These are phyloP conservation scores for Murraya koenigii DNA, from an alignment of 345 rosid genomes.

Conservation along the genomic window DNA sequence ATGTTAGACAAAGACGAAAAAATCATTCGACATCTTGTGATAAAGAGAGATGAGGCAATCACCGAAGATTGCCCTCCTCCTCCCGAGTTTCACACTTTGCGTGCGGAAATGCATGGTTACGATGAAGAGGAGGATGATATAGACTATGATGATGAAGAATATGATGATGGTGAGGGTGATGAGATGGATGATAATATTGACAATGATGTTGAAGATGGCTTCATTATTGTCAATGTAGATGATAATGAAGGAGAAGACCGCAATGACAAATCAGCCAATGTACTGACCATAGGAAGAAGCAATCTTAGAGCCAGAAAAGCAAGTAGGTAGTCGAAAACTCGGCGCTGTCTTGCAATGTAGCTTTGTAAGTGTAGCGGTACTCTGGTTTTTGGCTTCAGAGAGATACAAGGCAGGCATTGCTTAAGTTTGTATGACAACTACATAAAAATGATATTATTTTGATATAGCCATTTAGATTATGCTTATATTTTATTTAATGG, in stretches of 20 bases:
- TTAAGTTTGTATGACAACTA: neutral
- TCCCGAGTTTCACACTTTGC: constrained; percentile 66
- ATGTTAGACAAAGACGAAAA: constrained; percentile 81
- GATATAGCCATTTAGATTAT: neutral
- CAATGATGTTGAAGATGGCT: constrained; percentile 16
- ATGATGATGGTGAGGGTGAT: constrained; percentile 32
- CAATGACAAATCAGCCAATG: constrained; percentile 9
- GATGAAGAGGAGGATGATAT: constrained; percentile 52
- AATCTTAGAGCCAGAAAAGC: constrained; percentile 18
- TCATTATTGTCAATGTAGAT: constrained; percentile 10
- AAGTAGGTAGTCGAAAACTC: constrained; percentile 8
- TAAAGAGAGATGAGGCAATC: constrained; percentile 75
- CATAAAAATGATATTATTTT: neutral
- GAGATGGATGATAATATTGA: constrained; percentile 31
- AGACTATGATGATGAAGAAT: constrained; percentile 29
- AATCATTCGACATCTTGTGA: constrained; percentile 86
- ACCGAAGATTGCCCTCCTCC: constrained; percentile 85
- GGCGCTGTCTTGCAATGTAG: neutral
- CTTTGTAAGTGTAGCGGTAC: neutral
- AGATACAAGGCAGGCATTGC: neutral
- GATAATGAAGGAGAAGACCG: constrained; percentile 27
- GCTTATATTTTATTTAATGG: neutral
- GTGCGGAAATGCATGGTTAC: constrained; percentile 39
- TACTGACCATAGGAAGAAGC: constrained; percentile 13
- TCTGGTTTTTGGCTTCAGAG: neutral